Base-by-base conservation (phyloP, 352 stramenopile genomes). In the Elongisporangium senticosum region DNA sequence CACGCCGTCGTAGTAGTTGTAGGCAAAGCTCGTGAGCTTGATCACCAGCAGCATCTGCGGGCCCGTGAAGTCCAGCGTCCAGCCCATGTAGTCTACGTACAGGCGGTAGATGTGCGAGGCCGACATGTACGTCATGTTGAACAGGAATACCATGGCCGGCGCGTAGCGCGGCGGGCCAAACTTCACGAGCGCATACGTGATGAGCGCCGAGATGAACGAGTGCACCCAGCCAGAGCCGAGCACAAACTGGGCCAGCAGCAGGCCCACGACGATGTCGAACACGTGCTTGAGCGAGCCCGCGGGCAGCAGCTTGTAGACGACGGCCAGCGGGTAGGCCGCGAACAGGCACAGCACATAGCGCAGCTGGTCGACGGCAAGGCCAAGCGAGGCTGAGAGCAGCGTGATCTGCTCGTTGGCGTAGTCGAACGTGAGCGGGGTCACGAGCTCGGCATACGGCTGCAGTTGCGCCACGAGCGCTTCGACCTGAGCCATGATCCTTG, bases 11-110 rank as follows among this genome's bases (percentile, higher is more conserved):
- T 97, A 96, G 60, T 98, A 88, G 70, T 99, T 99, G 82, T 93
- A 99, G n/a, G 92, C 95, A 64, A 99, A 97, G 71, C 93, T 96
- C 58, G 96, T 98, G 37, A 99, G 83, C 71, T 99, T 99, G 77
- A 98, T 98, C 28, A 97, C 92, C 22, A 99, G 75, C 53, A 98
- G 76, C 93, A 97, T 97, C 69, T 97, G 89, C 17, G 81, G 66
- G 2, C 71, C 90, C 0, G 88, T 97, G 52, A 87, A 91, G 71
- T 98, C 90, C 24, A 96, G 47, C 19, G 58, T 93, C 80, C 80
- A 94, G 65, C 86, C 86, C 80, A 98, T 95, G 69, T 98, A 99
- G 66, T 98, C 96, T 49, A 98, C 90, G 58, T 96, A 97, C 40
- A 98, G 69, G 63, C 96, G 93, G 72, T 99, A 97, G 51, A 98